Base-by-base conservation (phyloP, 768 basidiomycete genomes). In the Boletellus ananas region DNA sequence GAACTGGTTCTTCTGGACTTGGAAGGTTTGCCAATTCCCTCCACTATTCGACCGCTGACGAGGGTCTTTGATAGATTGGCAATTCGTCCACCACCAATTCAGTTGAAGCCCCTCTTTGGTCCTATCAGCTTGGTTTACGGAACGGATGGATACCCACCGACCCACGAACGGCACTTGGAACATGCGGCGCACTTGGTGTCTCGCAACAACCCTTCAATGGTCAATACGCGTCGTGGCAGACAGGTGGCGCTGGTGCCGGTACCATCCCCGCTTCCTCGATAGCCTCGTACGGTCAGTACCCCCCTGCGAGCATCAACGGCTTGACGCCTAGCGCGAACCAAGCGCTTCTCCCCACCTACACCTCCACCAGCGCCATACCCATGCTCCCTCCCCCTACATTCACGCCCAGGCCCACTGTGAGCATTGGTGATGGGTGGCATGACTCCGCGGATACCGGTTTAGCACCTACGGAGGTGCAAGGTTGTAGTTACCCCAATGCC, bases 71-170 rank as follows among this genome's bases (percentile, higher is more conserved):
- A 21, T 55, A 75, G 74, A 79, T 88, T 44, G 85, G 83, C 46
- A 78, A 78, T 56, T 81, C 81, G 3, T 72, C 76, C 33, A 69
- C 71, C 10, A 70, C 75, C 23, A 77, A 76, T 41, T 72, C 58
- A 4, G 74, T 80, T 6, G 68, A 77, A 52, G 63, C 78, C 8
- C 83, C 84, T 1, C 69, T 83, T 55, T 89, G 87, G 87, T 82
- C 81, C 17, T 88, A 87, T 70, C 69, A 80, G 59, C 79, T 85
- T 62, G 77, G 81, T 9, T 79, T 92, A 42, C 70, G 79, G 51
- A 74, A 87, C 46, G 91, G 90, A 25, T 91, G 86, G 83, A 80
- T 91, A 34, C 88, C 90, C 7, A 62, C 65, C 1, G 86, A 93
- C 73, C 90, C 90, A 16, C 74, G 89, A 38, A 66, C 57, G 6